A percentile compares a stretch with the other conserved stretches of the same genome.
Conservation (phyloP, 768 basidiomycete genomes). For the Podaxis sp. region DNA sequence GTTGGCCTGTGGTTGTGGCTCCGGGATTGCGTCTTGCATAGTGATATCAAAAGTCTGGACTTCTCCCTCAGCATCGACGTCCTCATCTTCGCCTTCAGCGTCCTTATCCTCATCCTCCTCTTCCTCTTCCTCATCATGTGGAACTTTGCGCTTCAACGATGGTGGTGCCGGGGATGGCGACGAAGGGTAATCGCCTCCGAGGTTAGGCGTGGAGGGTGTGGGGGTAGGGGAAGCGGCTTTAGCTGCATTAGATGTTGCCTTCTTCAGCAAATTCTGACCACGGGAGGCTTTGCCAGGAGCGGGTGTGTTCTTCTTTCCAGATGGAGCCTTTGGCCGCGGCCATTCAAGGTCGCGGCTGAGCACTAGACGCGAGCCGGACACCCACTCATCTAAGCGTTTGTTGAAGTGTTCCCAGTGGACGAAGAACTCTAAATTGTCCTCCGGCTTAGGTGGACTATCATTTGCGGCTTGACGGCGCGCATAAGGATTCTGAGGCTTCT, state of each 20-base stretch:
- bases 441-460: conserved; percentile 46
- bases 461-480: conserved; percentile 49
- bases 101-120: conserved; percentile 52
- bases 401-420: conserved; percentile 99
- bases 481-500: conserved; percentile 71
- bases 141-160: conserved; percentile 64
- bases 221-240: conserved; percentile 60
- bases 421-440: conserved; percentile 91
- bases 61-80: conserved; percentile 75
- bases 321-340: conserved; percentile 80
- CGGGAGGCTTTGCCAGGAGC: conserved; percentile 50
- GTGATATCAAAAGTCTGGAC: conserved; percentile 67
- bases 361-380: conserved; percentile 83
- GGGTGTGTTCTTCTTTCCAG: conserved; percentile 54
- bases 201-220: conserved; percentile 52
- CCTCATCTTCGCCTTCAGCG: conserved; percentile 58
- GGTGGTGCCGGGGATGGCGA: conserved; percentile 60
- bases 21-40: conserved; percentile 49
- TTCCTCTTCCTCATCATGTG: conserved; percentile 68
- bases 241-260: conserved; percentile 68
- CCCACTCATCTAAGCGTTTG: conserved; percentile 98
- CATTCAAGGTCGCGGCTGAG: conserved; percentile 87
- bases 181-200: conserved; percentile 36
- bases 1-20: conserved; percentile 51
- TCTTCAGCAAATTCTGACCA: conserved; percentile 57